Evolutionary conservation across 495 filamentous ascomycete species (phyloP).

Genomic region (Neurospora sp.): DNA sequence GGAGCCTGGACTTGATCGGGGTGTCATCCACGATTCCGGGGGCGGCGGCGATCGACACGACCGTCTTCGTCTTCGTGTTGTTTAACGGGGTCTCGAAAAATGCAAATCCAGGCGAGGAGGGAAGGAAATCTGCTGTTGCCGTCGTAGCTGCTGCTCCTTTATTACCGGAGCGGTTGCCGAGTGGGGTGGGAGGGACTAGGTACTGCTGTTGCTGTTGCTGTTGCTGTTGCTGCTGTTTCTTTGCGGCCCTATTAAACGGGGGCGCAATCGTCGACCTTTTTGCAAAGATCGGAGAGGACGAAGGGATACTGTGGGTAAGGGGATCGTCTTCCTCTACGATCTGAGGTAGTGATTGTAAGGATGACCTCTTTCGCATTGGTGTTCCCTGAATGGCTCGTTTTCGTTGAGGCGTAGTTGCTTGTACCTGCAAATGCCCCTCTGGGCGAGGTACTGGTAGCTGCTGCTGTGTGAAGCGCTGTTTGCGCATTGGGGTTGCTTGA

Average conservation of each 20-base stretch:
- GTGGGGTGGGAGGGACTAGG: slow-evolving; percentile 10
- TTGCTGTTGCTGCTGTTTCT: slow-evolving; percentile 5
- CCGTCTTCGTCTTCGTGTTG: slow-evolving; percentile 12
- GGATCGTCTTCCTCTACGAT: neutral
- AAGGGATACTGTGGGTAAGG: neutral
- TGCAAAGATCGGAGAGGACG: neutral
- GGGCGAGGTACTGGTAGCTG: neutral
- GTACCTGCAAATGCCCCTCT: neutral
- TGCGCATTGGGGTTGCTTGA: neutral
- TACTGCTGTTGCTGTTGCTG: slow-evolving; percentile 2
- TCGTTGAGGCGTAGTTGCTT: neutral
- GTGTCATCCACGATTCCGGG: slow-evolving; percentile 27
- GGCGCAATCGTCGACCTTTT: neutral
- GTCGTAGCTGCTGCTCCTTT: slow-evolving; percentile 7
- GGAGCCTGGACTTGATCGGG: slow-evolving; percentile 26
- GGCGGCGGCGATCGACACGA: neutral
- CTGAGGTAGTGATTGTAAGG: neutral
- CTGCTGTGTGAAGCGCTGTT: neutral
- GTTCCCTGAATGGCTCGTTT: neutral
- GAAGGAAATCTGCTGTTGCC: slow-evolving; percentile 24
- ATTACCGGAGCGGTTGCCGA: slow-evolving; percentile 4
- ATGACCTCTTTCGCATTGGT: neutral
- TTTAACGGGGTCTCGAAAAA: slow-evolving; percentile 31
- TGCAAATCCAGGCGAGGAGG: slow-evolving; percentile 28
- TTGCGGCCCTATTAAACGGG: neutral